phyloP scores from a whole-genome alignment of 345 rosid genomes.

The Hevea brasiliensis region DNA sequence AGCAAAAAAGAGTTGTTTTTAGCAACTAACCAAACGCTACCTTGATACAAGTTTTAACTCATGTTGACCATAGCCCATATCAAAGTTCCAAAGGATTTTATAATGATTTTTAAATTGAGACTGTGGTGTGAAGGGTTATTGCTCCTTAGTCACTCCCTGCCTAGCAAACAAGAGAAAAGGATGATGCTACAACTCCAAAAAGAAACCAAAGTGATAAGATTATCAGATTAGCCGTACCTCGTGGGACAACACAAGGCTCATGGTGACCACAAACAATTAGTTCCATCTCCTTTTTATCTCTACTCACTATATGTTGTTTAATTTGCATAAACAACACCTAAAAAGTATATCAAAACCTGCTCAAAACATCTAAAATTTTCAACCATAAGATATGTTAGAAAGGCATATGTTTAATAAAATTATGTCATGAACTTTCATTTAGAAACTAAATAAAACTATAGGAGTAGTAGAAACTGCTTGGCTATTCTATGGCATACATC shows the following conservation, averaged over 20 bases:
- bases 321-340: constrained; percentile 42
- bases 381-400: neutral
- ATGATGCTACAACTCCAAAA: neutral
- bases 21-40: too few relatives aligned
- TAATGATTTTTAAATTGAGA: neutral
- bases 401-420: neutral
- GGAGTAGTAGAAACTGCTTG: neutral
- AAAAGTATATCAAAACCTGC: neutral
- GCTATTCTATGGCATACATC: neutral
- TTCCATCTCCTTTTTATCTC: constrained; percentile 77
- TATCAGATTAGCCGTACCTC: constrained; percentile 51
- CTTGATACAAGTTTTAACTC: neutral
- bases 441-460: neutral
- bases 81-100: neutral
- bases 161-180: neutral
- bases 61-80: neutral
- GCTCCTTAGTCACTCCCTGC: neutral
- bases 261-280: constrained; percentile 92
- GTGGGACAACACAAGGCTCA: constrained; percentile 97
- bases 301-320: constrained; percentile 76
- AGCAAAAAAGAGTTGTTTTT: too few relatives aligned
- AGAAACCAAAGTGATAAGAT: neutral
- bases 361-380: neutral
- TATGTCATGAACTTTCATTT: neutral
- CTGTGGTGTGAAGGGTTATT: neutral